Evolutionary conservation across 2,329 filamentous ascomycete species (phyloP), one percentile per base, ranked within the genome.

Genomic region (Xenoacremonium recifei): DNA sequence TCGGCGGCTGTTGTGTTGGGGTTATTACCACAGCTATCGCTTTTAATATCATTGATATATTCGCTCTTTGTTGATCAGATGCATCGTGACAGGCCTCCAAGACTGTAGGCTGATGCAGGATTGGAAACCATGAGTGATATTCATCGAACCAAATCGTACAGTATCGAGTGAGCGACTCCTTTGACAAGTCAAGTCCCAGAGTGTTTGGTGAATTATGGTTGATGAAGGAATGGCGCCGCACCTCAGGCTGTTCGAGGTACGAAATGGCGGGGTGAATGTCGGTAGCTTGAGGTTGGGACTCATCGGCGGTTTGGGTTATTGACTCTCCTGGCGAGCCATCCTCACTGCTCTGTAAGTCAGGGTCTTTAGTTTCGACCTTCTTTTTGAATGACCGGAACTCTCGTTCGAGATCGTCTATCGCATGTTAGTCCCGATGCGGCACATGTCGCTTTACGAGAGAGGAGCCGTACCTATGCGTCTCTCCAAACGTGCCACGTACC

Each of bases 131-230:
- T 1, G 43, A 45, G 9, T 45, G 43, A 17, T 35, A 45, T 10
- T 37, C 23, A 15, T 45, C 35, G 15, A 45, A 45, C 43, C 43
- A 45, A 4, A 42, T 37, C n/a, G 25, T 21, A 11, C 43, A 45
- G 18, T 32, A 45, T 3, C 17, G 19, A 4, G 12, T 34, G 30
- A 15, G 18, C 21, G 4, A 37, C 13, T 21, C 6, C 5, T 5
- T 27, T 13, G 23, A 27, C 9, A 27, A 13, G 23, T 27, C 23
- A n/a, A n/a, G n/a, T n/a, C n/a, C n/a, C n/a, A n/a, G n/a, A n/a
- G n/a, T n/a, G n/a, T n/a, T n/a, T n/a, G n/a, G n/a, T n/a, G n/a
- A n/a, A n/a, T n/a, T n/a, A n/a, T n/a, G n/a, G n/a, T n/a, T n/a
- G n/a, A n/a, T n/a, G n/a, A n/a, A n/a, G n/a, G n/a, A n/a, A n/a